A percentile compares a stretch with the other conserved stretches of the same genome.
Evolutionary conservation across 768 basidiomycete genomes (phyloP).

Genomic region (Tricholoma bakamatsutake): DNA sequence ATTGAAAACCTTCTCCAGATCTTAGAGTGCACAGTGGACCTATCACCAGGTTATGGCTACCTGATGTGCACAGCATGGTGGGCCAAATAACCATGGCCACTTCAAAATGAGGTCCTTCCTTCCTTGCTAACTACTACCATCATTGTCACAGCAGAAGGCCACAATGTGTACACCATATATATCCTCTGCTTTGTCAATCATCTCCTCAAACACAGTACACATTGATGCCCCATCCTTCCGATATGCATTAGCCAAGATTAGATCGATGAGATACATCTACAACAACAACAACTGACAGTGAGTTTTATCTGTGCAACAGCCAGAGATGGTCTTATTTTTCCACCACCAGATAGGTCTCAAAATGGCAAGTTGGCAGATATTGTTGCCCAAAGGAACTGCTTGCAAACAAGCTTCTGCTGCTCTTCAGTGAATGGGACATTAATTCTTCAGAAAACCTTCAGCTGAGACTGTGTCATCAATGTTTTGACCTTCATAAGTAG

Average conservation of each 20-base stretch:
- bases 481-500: conserved; percentile 15
- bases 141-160: conserved; percentile 17
- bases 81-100: conserved; percentile 10
- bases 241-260: conserved; percentile 16
- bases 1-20: no score
- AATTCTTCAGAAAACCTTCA: conserved; percentile 19
- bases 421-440: conserved; percentile 19
- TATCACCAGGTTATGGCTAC: no score
- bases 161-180: conserved; percentile 10
- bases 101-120: conserved; percentile 17
- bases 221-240: conserved; percentile 21
- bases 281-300: no score
- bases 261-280: conserved; percentile 19
- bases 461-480: no score
- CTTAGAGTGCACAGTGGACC: no score
- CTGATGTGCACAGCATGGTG: no score
- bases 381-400: conserved; percentile 21
- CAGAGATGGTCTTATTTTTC: conserved; percentile 16
- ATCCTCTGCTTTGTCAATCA: conserved; percentile 20
- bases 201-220: conserved; percentile 17
- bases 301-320: no score
- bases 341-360: conserved; percentile 14
- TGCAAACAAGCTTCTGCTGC: conserved; percentile 11
- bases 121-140: conserved; percentile 21
- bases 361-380: conserved; percentile 25